Evolutionary conservation across 2,329 filamentous ascomycete species (phyloP).

Genomic region (Alternaria sp.): DNA sequence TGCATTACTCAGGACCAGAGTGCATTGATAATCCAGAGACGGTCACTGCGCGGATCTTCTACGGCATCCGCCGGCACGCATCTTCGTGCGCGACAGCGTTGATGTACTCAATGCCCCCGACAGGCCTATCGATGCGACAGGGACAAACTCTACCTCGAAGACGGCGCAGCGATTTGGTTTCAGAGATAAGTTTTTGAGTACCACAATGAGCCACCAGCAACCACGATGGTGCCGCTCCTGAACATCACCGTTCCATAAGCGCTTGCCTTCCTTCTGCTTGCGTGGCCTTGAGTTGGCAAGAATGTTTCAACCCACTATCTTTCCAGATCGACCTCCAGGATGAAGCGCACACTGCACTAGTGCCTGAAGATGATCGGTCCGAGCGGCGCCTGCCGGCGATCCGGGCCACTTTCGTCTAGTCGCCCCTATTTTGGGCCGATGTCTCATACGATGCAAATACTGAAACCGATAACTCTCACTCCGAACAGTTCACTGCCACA

Average conservation of each 20-base stretch:
- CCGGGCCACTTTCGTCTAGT: not conserved
- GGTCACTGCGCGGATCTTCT: not conserved
- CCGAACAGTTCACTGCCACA: not conserved
- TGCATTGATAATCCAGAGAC: not conserved
- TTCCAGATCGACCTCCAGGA: not conserved
- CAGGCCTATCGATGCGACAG: not conserved
- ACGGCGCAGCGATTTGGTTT: not conserved
- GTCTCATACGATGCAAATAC: not conserved
- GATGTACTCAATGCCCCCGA: not conserved
- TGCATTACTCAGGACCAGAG: not conserved
- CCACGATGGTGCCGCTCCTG: not conserved
- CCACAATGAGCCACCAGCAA: not conserved
- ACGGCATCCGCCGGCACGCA: not conserved
- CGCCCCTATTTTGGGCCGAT: conserved; percentile 1
- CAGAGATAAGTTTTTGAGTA: not conserved
- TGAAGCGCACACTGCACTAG: not conserved
- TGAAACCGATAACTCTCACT: conserved; percentile 7
- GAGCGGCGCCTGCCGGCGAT: conserved; percentile 13
- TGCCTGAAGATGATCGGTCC: not conserved
- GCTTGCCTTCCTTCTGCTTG: not conserved
- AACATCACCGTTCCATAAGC: not conserved
- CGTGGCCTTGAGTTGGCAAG: not conserved
- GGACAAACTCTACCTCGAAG: not conserved
- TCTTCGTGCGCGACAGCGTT: not conserved
- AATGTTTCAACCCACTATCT: not conserved